Base-by-base conservation (phyloP, 148 eudicot species). In the Pharnaceum exiguum region DNA sequence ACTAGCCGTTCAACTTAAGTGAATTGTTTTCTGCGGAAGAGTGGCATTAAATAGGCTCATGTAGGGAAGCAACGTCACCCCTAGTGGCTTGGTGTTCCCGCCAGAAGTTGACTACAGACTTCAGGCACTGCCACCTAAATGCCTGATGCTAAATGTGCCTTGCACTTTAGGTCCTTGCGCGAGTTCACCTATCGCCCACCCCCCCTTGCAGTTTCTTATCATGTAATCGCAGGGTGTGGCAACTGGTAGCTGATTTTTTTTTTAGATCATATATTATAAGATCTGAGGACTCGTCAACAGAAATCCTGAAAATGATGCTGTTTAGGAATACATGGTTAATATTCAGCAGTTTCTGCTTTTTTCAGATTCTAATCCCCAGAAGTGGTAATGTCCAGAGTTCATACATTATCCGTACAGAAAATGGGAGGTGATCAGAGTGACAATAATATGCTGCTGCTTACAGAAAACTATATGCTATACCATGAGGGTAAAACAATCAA, bases 191-290 rank as follows among this genome's bases (percentile, higher is more conserved):
- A n/a, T n/a, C n/a, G n/a, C n/a, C n/a, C n/a, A n/a, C n/a, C n/a
- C n/a, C n/a, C n/a, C n/a, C n/a, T n/a, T 91, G 75, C 96, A 87
- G 75, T 91, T 91, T 74, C 86, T 91, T 17, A 83, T 90, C 18
- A 55, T 91, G 98, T 91, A n/a, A 66, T 87, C n/a, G 96, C 98
- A 37, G 98, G 87, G 75, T 87, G 97, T 36, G 98, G 98, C 46
- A 91, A 91, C 71, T 91, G 96, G 98, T 91, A 77, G 36, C 42
- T 21, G 2, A 35, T 36, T n/a, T 27, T 7, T 24, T 16, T 24
- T 46, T 8, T 12, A 6, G 51, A 13, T 49, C n/a, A 7, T 6
- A 7, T 6, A 6, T 35, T 35, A 35, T 35, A 35, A 7, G 12
- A n/a, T n/a, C n/a, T n/a, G n/a, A n/a, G n/a, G n/a, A n/a, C 77